Evolutionary conservation across 352 stramenopile genomes (phyloP).

Genomic region (Vaucheria bursata): DNA sequence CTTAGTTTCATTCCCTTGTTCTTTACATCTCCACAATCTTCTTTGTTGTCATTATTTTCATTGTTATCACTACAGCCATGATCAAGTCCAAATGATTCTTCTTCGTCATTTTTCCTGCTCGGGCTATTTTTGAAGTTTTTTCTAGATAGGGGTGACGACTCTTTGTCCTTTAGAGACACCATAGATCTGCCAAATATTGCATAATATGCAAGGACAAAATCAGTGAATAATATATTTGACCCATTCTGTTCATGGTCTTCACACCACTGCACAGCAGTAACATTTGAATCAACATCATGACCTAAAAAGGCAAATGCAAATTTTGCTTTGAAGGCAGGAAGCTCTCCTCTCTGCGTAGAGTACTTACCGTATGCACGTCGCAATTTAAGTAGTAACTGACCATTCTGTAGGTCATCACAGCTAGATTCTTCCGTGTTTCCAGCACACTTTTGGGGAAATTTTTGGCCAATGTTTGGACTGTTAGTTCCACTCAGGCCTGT

Average conservation of each 20-base stretch:
- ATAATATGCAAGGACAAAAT: slow-evolving; percentile 47
- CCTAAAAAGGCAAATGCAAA: slow-evolving; percentile 30
- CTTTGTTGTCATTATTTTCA: background rate
- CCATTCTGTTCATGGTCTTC: slow-evolving; percentile 12
- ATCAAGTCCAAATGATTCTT: background rate
- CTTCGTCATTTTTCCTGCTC: slow-evolving; percentile 2
- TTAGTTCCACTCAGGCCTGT: background rate
- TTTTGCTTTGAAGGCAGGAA: slow-evolving; percentile 6
- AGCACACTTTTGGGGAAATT: background rate
- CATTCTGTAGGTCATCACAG: background rate
- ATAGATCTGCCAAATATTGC: slow-evolving; percentile 46
- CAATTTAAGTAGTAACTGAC: background rate
- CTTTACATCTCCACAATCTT: slow-evolving; percentile 13
- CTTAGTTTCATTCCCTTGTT: slow-evolving; percentile 18
- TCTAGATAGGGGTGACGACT: no score
- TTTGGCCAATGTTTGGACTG: background rate
- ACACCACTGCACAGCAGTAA: slow-evolving; percentile 18
- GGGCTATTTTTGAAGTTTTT: no score
- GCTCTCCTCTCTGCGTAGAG: slow-evolving; percentile 3
- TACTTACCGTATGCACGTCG: background rate
- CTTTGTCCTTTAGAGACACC: no score
- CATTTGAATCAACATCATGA: slow-evolving; percentile 26
- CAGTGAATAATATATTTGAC: slow-evolving; percentile 26
- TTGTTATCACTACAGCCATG: background rate
- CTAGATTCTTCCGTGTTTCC: background rate